Percentiles rank a stretch among this genome's conserved stretches.
Conservation (phyloP, 2,329 filamentous ascomycete genomes). For the Curvularia spicifera region DNA sequence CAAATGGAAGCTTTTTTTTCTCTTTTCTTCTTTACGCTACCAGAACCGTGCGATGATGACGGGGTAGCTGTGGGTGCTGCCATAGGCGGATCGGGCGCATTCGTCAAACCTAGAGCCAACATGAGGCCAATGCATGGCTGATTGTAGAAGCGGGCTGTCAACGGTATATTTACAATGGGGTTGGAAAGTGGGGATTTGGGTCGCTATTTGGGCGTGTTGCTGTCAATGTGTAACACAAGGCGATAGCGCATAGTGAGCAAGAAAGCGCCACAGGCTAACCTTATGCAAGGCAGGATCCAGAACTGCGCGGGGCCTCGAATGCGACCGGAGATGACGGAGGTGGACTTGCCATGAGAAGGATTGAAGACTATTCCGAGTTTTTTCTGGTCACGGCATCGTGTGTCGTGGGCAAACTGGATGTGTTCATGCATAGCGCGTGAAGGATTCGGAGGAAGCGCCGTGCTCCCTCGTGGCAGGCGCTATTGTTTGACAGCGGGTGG, state of each 20-base stretch:
- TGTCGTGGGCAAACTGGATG: neutral
- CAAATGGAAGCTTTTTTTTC: neutral
- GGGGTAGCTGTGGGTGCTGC: neutral
- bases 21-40: neutral
- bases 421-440: constrained; percentile 6
- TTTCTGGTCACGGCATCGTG: neutral
- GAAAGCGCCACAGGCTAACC: neutral
- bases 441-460: constrained; percentile 8
- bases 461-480: constrained; percentile 5
- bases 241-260: neutral
- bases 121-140: neutral
- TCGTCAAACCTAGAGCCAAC: neutral
- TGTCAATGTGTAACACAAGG: constrained; percentile 1
- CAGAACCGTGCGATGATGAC: neutral
- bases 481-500: constrained; percentile 17
- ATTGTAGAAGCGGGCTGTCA: neutral
- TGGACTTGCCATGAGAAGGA: neutral
- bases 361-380: neutral
- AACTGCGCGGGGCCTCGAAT: neutral
- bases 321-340: neutral
- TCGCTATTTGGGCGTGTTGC: neutral
- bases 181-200: neutral
- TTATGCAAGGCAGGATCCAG: neutral
- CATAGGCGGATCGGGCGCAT: neutral
- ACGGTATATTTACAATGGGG: neutral